Base-by-base conservation (phyloP, 148 eudicot genomes). In the Arctostaphylos glauca region DNA sequence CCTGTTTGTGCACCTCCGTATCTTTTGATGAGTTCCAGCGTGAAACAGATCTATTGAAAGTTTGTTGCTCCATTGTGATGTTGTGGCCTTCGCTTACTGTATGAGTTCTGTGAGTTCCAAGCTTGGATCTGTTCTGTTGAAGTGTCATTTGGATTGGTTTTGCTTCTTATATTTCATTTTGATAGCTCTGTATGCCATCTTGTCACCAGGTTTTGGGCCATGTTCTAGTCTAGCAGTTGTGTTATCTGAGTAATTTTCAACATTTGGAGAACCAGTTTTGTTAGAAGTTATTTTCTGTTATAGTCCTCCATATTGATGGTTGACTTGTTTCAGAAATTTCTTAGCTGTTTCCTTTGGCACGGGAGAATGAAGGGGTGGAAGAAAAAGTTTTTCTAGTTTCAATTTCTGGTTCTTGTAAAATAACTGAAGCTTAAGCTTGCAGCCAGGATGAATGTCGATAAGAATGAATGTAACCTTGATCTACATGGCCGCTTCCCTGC, bases 21-120 rank as follows among this genome's bases (percentile, higher is more conserved):
- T 41, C 19, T n/a, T 74, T n/a, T n/a, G 56, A n/a, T n/a, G 77
- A 13, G 16, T 72, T 72, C 0, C 9, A 3, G 3, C 21, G 41
- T n/a, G 50, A 49, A 74, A 48, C 38, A 48, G 5, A n/a, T 8
- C 21, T 19, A 14, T 10, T 41, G 74, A n/a, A 48, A 48, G 7
- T 74, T 49, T 74, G 77, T 12, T 49, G 77, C 55, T 54, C 50
- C 31, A 48, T 49, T 0, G 5, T 49, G 0, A 52, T 49, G 14
- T 6, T 7, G 6, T 74, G 56, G 5, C 41, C 49, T 47, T 49
- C n/a, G 1, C 31, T 74, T n/a, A 48, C 55, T 50, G 16, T 75
- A 75, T 50, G 58, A 75, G 58, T 74, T 74, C 50, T 74, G 54
- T 48, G 55, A 48, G 76, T 74, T 49, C 19, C 58, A 23, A 75